A percentile compares a stretch with the other conserved stretches of the same genome.
Conservation (phyloP, 805 yeast species). For the Cyberlindnera veronae region DNA sequence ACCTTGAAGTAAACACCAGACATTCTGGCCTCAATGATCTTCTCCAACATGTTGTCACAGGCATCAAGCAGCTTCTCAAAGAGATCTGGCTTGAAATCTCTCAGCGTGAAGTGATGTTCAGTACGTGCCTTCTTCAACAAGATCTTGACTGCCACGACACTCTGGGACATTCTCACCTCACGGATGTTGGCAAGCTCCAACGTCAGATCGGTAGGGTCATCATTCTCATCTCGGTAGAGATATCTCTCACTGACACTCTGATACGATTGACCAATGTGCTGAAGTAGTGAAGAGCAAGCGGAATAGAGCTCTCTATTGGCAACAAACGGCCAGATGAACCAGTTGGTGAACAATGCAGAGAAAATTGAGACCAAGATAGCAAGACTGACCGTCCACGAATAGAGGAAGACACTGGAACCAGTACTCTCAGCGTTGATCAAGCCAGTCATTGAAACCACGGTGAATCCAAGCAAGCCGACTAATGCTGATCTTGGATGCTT, state of each 20-base stretch:
- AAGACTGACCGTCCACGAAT: slow-evolving; percentile 39
- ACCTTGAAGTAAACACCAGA: slow-evolving; percentile 45
- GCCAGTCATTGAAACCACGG: slow-evolving; percentile 36
- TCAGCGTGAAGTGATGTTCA: slow-evolving; percentile 37
- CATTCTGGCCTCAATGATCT: slow-evolving; percentile 45
- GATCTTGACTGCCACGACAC: slow-evolving; percentile 36
- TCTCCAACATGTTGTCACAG: slow-evolving; percentile 39
- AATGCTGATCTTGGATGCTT: slow-evolving; percentile 42
- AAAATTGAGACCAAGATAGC: slow-evolving; percentile 38
- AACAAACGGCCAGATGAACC: slow-evolving; percentile 47
- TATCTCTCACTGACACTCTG: slow-evolving; percentile 47
- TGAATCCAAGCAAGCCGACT: slow-evolving; percentile 38
- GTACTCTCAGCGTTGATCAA: slow-evolving; percentile 13
- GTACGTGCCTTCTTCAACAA: slow-evolving; percentile 33
- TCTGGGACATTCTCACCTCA: slow-evolving; percentile 46
- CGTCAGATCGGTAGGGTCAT: slow-evolving; percentile 44
- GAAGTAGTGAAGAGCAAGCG: slow-evolving; percentile 37
- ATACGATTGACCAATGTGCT: slow-evolving; percentile 43
- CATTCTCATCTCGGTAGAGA: slow-evolving; percentile 43
- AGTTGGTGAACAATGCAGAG: slow-evolving; percentile 36
- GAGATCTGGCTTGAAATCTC: slow-evolving; percentile 32
- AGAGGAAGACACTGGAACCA: slow-evolving; percentile 32
- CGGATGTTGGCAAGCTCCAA: slow-evolving; percentile 42
- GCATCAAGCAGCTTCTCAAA: slow-evolving; percentile 34
- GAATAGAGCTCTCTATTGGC: slow-evolving; percentile 40